Percentiles rank a stretch among this genome's conserved stretches.
Conservation (phyloP, 192 early-diverging fungal species). For the Cladochytrium replicatum region DNA sequence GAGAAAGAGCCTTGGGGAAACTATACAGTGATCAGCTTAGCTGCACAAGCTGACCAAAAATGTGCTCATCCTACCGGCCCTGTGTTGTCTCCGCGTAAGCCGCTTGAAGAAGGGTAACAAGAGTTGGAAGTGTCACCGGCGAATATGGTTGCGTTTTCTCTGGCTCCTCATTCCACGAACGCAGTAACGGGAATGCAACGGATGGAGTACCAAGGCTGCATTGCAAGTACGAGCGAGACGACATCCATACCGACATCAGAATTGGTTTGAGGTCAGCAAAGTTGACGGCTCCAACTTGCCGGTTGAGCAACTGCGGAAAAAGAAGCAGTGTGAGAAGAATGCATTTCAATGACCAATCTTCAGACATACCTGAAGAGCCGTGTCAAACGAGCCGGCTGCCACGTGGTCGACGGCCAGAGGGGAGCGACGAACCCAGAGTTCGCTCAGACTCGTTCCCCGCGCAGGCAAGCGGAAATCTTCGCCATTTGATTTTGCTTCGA, state of each 20-base stretch:
- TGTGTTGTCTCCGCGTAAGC: constrained; percentile 71
- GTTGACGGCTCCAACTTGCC: constrained; percentile 81
- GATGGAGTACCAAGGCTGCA: constrained; percentile 52
- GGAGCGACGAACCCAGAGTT: constrained; percentile 79
- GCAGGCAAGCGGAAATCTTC: constrained; percentile 68
- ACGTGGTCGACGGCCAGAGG: constrained; percentile 82
- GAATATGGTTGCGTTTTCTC: constrained; percentile 45
- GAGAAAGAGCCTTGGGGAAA: constrained; percentile 63
- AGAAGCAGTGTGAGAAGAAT: not conserved
- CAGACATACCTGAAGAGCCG: constrained; percentile 93
- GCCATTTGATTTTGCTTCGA: no score
- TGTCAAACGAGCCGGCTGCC: constrained; percentile 90
- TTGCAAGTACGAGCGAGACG: constrained; percentile 56
- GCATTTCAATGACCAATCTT: no score
- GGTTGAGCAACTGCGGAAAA: constrained; percentile 61
- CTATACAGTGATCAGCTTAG: constrained; percentile 2
- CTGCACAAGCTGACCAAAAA: no score
- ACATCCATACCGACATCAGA: constrained; percentile 76
- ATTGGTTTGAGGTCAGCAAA: constrained; percentile 85
- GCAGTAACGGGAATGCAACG: constrained; percentile 57
- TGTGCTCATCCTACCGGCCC: constrained; percentile 60
- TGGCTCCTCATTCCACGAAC: constrained; percentile 39
- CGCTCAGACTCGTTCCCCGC: constrained; percentile 58
- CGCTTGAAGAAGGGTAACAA: constrained; percentile 68
- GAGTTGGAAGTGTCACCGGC: constrained; percentile 41